phyloP scores from a whole-genome alignment of 192 early-diverging fungal species.

The Gamsiella multidivaricata region DNA sequence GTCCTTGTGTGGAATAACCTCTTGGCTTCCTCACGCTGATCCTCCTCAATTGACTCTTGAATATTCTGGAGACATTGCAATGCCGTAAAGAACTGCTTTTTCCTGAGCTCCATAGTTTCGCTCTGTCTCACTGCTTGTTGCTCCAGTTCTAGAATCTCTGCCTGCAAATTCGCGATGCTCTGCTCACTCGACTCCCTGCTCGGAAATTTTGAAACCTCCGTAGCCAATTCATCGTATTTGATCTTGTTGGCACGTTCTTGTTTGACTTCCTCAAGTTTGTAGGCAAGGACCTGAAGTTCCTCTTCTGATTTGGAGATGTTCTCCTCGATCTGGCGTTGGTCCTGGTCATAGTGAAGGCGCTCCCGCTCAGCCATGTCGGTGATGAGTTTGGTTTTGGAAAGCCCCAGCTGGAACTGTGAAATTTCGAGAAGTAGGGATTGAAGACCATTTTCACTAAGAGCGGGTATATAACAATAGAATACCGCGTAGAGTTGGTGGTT shows the following conservation, averaged over 20 bases:
- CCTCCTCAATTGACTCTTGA: constrained; percentile 43
- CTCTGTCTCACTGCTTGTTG: constrained; percentile 21
- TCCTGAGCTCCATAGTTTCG: constrained; percentile 19
- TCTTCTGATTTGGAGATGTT: constrained; percentile 15
- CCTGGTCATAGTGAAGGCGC: constrained; percentile 23
- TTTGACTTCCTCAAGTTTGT: constrained; percentile 30
- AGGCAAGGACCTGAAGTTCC: constrained; percentile 29
- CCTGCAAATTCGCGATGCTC: constrained; percentile 12
- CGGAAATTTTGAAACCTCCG: constrained; percentile 22
- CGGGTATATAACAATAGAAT: not conserved
- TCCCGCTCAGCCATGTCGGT: constrained; percentile 45
- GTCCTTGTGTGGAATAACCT: constrained; percentile 19
- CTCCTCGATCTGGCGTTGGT: constrained; percentile 25
- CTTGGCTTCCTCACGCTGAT: constrained; percentile 32
- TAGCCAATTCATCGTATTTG: constrained; percentile 29
- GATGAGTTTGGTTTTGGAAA: constrained; percentile 34
- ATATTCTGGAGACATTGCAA: constrained; percentile 24
- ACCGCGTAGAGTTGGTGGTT: no score
- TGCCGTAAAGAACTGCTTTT: constrained; percentile 41
- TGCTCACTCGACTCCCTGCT: constrained; percentile 34
- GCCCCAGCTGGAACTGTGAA: constrained; percentile 25
- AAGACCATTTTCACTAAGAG: constrained; percentile 19
- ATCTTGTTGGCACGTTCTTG: constrained; percentile 45
- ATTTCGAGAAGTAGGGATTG: constrained; percentile 23
- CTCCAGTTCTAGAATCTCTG: constrained; percentile 37